These are phyloP conservation scores for Fraxinus pennsylvanica DNA, from an alignment of 257 asterid species.

Conservation along the genomic window DNA sequence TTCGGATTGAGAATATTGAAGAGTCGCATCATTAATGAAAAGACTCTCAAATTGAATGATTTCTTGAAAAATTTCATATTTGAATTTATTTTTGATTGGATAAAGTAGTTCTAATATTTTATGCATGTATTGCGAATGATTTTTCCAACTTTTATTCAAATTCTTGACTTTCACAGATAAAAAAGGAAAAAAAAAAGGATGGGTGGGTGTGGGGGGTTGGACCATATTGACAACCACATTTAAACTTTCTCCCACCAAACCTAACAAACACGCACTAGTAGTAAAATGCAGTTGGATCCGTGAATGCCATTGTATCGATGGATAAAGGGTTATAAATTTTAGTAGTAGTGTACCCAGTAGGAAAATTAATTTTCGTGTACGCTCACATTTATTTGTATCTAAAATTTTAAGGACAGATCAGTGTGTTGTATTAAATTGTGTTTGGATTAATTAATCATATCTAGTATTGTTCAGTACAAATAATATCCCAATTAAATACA, in stretches of 20 bases:
- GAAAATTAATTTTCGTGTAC: neutral
- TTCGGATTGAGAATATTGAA: no score
- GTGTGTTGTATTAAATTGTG: no score
- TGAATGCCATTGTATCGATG: neutral
- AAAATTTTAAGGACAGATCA: no score
- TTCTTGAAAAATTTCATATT: neutral
- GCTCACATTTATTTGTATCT: neutral
- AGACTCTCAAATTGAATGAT: neutral
- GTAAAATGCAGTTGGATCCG: constrained; percentile 5
- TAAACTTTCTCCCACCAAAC: constrained; percentile 27
- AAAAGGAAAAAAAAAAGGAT: constrained; percentile 17
- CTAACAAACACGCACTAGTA: constrained; percentile 7
- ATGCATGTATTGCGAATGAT: neutral
- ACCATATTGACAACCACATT: constrained; percentile 25
- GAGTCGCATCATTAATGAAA: neutral
- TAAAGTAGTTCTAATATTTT: neutral
- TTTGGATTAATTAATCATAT: no score
- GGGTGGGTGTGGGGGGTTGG: neutral
- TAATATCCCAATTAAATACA: no score
- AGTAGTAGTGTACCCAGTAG: neutral
- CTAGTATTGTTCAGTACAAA: no score
- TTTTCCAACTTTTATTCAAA: constrained; percentile 25
- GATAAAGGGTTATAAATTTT: neutral
- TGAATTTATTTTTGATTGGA: neutral
- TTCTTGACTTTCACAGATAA: constrained; percentile 19